These are phyloP conservation scores for Teunomyces stri DNA, from an alignment of 805 yeast genomes.

Conservation along the genomic window DNA sequence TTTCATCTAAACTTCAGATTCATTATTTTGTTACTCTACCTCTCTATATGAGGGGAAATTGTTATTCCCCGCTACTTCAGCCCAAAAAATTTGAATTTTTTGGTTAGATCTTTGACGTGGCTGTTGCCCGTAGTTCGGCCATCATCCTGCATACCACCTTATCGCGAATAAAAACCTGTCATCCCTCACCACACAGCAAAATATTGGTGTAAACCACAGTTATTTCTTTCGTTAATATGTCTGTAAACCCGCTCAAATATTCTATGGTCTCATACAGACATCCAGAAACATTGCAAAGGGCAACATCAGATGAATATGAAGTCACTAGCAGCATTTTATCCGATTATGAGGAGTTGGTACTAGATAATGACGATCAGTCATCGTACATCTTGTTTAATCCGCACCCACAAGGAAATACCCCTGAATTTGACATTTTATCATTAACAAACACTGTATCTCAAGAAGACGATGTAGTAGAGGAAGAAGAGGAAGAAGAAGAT, in stretches of 20 bases:
- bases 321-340: conserved; percentile 13
- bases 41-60: neutral
- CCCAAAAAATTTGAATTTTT: neutral
- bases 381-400: conserved; percentile 16
- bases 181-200: conserved; percentile 1
- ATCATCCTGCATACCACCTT: conserved; percentile 3
- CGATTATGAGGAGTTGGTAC: conserved; percentile 13
- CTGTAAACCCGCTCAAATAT: conserved; percentile 7
- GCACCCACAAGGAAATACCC: neutral
- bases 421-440: conserved; percentile 12
- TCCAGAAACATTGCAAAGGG: neutral
- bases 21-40: neutral
- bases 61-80: neutral
- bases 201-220: conserved; percentile 3
- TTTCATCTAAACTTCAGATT: neutral
- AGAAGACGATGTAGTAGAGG: neutral
- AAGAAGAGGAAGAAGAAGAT: conserved; percentile 4
- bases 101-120: neutral
- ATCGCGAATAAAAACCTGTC: conserved; percentile 4
- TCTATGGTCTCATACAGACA: conserved; percentile 10
- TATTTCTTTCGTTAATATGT: conserved; percentile 5
- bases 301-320: conserved; percentile 2
- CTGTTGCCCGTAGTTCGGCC: neutral
- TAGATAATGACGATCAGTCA: conserved; percentile 12
- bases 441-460: conserved; percentile 10